A percentile compares a stretch with the other conserved stretches of the same genome.
Conservation (phyloP, 352 stramenopile species). For the Nothophytophthora sp. region DNA sequence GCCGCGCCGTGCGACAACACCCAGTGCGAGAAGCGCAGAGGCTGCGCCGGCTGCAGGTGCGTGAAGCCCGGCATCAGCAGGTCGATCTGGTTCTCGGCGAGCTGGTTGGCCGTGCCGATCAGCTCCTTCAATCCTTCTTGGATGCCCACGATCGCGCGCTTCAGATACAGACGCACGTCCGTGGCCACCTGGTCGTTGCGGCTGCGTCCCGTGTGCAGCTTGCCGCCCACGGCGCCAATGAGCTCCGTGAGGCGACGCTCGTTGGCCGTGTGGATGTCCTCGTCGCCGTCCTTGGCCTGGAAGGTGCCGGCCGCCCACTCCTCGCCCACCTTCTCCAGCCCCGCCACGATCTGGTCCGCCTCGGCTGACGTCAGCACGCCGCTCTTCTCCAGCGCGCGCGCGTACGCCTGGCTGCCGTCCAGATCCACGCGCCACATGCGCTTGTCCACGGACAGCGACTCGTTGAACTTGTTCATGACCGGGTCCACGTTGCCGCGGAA, state of each 20-base stretch:
- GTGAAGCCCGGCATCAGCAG: slow-evolving; percentile 99
- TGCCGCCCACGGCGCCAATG: slow-evolving; percentile 95
- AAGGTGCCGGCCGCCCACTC: slow-evolving; percentile 58
- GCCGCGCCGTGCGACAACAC: slow-evolving; percentile 95
- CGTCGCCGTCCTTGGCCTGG: slow-evolving; percentile 93
- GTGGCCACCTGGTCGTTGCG: slow-evolving; percentile 99
- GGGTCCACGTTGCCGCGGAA: slow-evolving; percentile 96
- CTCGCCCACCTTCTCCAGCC: slow-evolving; percentile 30
- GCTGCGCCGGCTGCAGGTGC: slow-evolving; percentile 98
- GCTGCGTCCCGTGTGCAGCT: slow-evolving; percentile 96
- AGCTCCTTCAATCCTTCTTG: slow-evolving; percentile 91
- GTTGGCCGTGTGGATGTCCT: slow-evolving; percentile 99
- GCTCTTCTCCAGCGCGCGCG: slow-evolving; percentile 85
- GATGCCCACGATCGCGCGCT: slow-evolving; percentile 61
- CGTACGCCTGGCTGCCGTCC: slow-evolving; percentile 96
- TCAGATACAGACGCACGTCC: slow-evolving; percentile 96
- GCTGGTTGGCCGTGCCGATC: slow-evolving; percentile 84
- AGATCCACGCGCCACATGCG: slow-evolving; percentile 98
- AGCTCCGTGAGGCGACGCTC: slow-evolving; percentile 98
- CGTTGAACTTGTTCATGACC: slow-evolving; percentile 99
- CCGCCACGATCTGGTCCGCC: slow-evolving; percentile 34
- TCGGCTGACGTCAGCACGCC: slow-evolving; percentile 94
- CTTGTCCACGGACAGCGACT: slow-evolving; percentile 97
- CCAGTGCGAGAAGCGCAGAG: slow-evolving; percentile 98
- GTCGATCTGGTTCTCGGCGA: slow-evolving; percentile 93